phyloP scores from a whole-genome alignment of 2,329 filamentous ascomycete genomes.

The Rasamsonia emersonii region DNA sequence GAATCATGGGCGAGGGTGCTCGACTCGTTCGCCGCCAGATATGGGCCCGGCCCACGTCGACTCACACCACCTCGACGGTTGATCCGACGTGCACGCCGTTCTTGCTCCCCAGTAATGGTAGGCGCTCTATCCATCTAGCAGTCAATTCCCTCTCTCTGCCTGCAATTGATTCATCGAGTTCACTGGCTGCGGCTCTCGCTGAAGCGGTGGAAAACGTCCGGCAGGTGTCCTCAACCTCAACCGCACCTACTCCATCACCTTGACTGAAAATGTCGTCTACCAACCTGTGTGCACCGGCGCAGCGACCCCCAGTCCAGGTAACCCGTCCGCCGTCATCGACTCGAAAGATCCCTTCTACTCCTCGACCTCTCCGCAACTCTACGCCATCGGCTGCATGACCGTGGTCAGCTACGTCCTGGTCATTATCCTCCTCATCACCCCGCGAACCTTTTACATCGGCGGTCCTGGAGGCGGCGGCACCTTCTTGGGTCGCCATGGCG shows the following conservation, averaged over 20 bases:
- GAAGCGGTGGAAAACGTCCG: not conserved
- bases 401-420: slow-evolving; percentile 87
- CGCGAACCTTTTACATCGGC: slow-evolving; percentile 84
- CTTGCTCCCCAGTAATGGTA: slow-evolving; percentile 52
- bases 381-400: slow-evolving; percentile 84
- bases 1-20: slow-evolving; percentile 26
- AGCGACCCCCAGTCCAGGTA: slow-evolving; percentile 18
- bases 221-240: slow-evolving; percentile 35
- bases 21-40: slow-evolving; percentile 31
- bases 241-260: slow-evolving; percentile 32
- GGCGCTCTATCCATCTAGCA: slow-evolving; percentile 9
- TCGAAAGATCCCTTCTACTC: slow-evolving; percentile 84
- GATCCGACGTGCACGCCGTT: slow-evolving; percentile 52
- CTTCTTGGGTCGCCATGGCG: slow-evolving; percentile 68
- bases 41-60: slow-evolving; percentile 30
- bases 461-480: slow-evolving; percentile 59
- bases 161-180: slow-evolving; percentile 5
- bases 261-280: slow-evolving; percentile 42
- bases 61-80: slow-evolving; percentile 29
- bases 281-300: slow-evolving; percentile 40
- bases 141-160: slow-evolving; percentile 26
- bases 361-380: slow-evolving; percentile 85
- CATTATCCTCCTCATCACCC: slow-evolving; percentile 88
- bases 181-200: slow-evolving; percentile 1
- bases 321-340: slow-evolving; percentile 50